Conservation (phyloP, 148 eudicot genomes). For the Fagopyrum tataricum region DNA sequence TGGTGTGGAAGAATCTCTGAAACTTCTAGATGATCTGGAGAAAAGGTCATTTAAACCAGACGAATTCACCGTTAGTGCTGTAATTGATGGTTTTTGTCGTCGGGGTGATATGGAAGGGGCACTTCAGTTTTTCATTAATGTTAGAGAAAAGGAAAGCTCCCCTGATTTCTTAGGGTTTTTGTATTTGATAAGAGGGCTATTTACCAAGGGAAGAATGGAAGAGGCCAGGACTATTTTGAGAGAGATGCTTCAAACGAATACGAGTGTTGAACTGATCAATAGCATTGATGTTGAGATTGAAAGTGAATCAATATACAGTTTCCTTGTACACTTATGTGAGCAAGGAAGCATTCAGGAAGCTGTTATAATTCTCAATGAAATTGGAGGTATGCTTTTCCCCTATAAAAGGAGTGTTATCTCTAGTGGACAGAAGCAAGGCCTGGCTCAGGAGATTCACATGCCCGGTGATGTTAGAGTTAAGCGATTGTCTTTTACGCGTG, state of each 20-base stretch:
- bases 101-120: conserved; percentile 85
- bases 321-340: conserved; percentile 64
- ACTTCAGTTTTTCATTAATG: conserved; percentile 42
- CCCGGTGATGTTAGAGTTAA: neutral
- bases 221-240: conserved; percentile 68
- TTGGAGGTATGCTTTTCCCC: conserved; percentile 53
- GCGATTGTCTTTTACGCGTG: conserved; percentile 16
- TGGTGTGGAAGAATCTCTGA: conserved; percentile 51
- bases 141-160: conserved; percentile 35
- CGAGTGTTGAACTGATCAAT: conserved; percentile 41
- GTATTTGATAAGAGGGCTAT: conserved; percentile 62
- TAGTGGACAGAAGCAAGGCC: conserved; percentile 16
- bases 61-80: conserved; percentile 63
- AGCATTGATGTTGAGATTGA: conserved; percentile 44
- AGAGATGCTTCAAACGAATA: conserved; percentile 71
- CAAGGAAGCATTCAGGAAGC: conserved; percentile 68
- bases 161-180: conserved; percentile 85
- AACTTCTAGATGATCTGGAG: conserved; percentile 51
- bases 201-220: conserved; percentile 90
- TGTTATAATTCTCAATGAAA: conserved; percentile 63
- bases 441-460: conserved; percentile 17
- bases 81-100: conserved; percentile 54
- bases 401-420: conserved; percentile 22
- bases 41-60: conserved; percentile 48
- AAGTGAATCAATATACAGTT: conserved; percentile 45